Base-by-base conservation (phyloP, 179 eudicot species). In the Kewa caespitosa region DNA sequence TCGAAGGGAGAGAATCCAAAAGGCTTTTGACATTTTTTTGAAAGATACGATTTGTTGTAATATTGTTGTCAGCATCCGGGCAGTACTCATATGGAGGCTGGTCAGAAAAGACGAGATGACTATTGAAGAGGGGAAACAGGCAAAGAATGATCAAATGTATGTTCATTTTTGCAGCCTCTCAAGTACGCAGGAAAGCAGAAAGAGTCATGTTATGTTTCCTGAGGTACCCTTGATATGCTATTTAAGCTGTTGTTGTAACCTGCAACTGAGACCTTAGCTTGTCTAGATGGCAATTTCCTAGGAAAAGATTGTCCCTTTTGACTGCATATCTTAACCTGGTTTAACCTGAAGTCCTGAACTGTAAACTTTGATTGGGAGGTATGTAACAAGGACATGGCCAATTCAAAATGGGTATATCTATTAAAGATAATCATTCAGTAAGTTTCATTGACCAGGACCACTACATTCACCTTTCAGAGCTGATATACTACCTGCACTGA, bases 1-100 rank as follows among this genome's bases (percentile, higher is more conserved):
- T 79, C 10, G 72, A 75, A 61, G 82, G 38, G 22, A 82, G 62
- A 37, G 77, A 79, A 22, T 3, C 4, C 15, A 79, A 42, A 42
- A 82, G 78, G 39, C 3, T 79, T 0, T 67, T 38, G 69, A 76
- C 55, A 30, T 72, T 67, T 22, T 0, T 13, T 6, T 76, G 52
- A 17, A 82, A 82, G 22, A 38, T 14, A 37, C n/a, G n/a, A 15
- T 43, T 17, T 74, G 70, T 13, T 43, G 77, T 39, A 32, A 8
- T 41, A 41, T 43, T 43, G 60, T 60, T 41, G 32, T 63, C 48
- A 37, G 61, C 25, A 46, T 62, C 43, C 17, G 61, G 77, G 61
- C 77, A 74, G 23, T 43, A 17, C 46, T 54, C 20, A 38, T 62
- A 74, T 15, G 77, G 77, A 32, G 77, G 77, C 5, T 74, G 38